Evolutionary conservation across 306 rosid genomes (phyloP).

Genomic region (Lathyrus sativus): DNA sequence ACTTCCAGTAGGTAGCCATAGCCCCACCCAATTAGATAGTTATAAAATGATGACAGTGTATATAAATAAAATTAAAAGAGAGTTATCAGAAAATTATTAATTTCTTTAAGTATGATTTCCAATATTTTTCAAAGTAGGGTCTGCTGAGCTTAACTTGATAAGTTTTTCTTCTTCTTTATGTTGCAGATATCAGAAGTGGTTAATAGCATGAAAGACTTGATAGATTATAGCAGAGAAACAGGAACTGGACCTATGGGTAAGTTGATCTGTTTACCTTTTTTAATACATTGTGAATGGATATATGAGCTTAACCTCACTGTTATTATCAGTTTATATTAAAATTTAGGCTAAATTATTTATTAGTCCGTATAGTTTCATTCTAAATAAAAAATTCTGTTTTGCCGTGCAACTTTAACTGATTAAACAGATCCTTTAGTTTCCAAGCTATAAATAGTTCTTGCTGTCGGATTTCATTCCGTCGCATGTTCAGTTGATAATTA

Average conservation of each 20-base stretch:
- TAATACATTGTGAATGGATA: slow-evolving; percentile 21
- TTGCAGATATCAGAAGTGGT: slow-evolving; percentile 95
- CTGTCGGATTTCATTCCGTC: background rate
- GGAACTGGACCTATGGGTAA: slow-evolving; percentile 92
- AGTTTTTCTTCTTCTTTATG: background rate
- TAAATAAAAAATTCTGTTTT: slow-evolving; percentile 4
- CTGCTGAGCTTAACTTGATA: background rate
- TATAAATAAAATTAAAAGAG: background rate
- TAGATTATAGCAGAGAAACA: slow-evolving; percentile 91
- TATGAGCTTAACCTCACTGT: slow-evolving; percentile 7
- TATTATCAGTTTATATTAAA: slow-evolving; percentile 3
- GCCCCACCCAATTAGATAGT: background rate
- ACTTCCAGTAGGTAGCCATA: background rate
- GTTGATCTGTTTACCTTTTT: slow-evolving; percentile 39
- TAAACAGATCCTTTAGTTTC: background rate
- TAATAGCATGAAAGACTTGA: slow-evolving; percentile 95
- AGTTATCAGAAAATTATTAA: background rate
- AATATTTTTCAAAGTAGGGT: background rate
- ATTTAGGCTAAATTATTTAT: slow-evolving; percentile 1
- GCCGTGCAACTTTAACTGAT: background rate
- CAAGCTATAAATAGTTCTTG: background rate
- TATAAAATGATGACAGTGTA: background rate
- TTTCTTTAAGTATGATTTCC: background rate
- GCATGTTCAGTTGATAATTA: slow-evolving; percentile 12
- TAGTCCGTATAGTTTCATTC: slow-evolving; percentile 12